A percentile compares a stretch with the other conserved stretches of the same genome.
Conservation (phyloP, 2,329 filamentous ascomycete genomes). For the Pseudogymnoascus pannorum region DNA sequence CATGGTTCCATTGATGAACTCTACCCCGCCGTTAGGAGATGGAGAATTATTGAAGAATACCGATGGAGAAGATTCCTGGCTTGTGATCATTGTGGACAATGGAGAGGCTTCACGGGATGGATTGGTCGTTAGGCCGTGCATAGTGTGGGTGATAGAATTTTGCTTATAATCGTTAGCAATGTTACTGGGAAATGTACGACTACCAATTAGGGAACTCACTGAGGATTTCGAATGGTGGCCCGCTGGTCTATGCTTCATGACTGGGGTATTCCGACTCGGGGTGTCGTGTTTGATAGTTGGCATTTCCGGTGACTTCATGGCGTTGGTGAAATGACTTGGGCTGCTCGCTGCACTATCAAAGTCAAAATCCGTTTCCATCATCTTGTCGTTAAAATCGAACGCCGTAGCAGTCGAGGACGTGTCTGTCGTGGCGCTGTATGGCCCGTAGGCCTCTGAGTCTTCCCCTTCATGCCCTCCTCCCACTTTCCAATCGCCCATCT, state of each 20-base stretch:
- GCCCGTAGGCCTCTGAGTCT: constrained; percentile 33
- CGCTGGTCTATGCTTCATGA: constrained; percentile 20
- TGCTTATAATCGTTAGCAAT: constrained; percentile 36
- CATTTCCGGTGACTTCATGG: constrained; percentile 37
- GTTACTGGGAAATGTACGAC: neutral
- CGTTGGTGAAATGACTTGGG: constrained; percentile 35
- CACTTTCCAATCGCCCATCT: constrained; percentile 38
- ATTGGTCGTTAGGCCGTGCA: constrained; percentile 40
- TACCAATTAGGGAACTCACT: constrained; percentile 29
- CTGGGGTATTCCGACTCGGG: constrained; percentile 21
- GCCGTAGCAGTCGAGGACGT: constrained; percentile 30
- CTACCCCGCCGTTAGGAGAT: constrained; percentile 36
- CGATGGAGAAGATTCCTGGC: constrained; percentile 46
- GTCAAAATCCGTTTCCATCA: constrained; percentile 45
- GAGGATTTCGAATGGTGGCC: constrained; percentile 37
- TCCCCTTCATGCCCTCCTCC: constrained; percentile 31
- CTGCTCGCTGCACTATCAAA: constrained; percentile 54
- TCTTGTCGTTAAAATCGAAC: constrained; percentile 36
- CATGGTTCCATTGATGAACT: constrained; percentile 33
- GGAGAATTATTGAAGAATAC: constrained; percentile 41
- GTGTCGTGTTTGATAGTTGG: constrained; percentile 33
- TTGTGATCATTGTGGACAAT: constrained; percentile 43
- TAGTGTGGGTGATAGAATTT: constrained; percentile 43
- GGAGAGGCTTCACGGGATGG: constrained; percentile 48
- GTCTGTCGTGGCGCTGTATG: constrained; percentile 32